Conservation (phyloP, 2,329 filamentous ascomycete genomes). For the Beauveria asiatica region DNA sequence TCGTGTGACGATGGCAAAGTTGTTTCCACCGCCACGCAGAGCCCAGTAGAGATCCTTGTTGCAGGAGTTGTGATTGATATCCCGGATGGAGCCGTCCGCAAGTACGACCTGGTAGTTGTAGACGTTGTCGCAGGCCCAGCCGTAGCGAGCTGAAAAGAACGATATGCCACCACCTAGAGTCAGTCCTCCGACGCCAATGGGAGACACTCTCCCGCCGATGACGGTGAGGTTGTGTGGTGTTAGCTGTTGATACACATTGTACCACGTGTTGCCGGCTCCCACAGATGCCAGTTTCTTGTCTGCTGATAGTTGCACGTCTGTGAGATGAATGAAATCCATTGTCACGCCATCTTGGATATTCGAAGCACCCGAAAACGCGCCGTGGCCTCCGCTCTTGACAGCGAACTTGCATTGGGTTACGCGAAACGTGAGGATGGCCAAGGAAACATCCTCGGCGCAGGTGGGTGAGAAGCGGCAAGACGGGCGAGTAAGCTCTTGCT, state of each 20-base stretch:
- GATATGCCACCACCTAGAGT: constrained; percentile 20
- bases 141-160: constrained; percentile 16
- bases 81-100: constrained; percentile 33
- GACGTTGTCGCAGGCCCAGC: constrained; percentile 20
- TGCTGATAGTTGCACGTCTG: constrained; percentile 15
- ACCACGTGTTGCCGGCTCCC: constrained; percentile 17
- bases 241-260: constrained; percentile 16
- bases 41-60: constrained; percentile 47
- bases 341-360: constrained; percentile 22
- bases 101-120: constrained; percentile 29
- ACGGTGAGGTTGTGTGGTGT: constrained; percentile 14
- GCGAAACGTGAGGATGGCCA: constrained; percentile 18
- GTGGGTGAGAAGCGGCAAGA: constrained; percentile 20
- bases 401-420: constrained; percentile 23
- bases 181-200: constrained; percentile 19
- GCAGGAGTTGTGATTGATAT: constrained; percentile 32
- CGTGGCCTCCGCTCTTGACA: constrained; percentile 26
- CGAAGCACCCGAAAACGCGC: constrained; percentile 20
- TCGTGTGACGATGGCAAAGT: constrained; percentile 46
- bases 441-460: constrained; percentile 19
- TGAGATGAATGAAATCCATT: constrained; percentile 19
- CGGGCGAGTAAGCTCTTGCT: constrained; percentile 15
- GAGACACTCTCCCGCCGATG: constrained; percentile 17
- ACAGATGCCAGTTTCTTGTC: constrained; percentile 13
- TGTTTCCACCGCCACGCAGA: constrained; percentile 45